Evolutionary conservation across 768 basidiomycete genomes (phyloP), one percentile per base, ranked within the genome.

Genomic region (Cantharellus cinnabarinus): DNA sequence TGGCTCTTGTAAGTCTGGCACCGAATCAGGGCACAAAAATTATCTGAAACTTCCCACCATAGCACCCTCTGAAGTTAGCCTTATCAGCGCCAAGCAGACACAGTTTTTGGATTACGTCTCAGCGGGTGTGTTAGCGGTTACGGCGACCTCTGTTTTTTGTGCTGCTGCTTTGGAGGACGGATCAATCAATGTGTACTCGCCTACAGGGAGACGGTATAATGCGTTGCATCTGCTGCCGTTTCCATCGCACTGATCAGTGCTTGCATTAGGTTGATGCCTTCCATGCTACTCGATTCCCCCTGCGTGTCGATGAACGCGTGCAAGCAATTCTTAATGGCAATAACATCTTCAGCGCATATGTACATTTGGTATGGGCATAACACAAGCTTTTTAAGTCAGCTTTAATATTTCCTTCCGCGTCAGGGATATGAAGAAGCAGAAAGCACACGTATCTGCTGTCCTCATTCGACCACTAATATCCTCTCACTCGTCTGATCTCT

Each of bases 41-140:
- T 29, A 29, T 29, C 20, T 29, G 20, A 29, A 29, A 29, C 20
- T 29, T 29, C 20, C 20, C 59, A 42, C 34, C 38, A 4, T 60
- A 81, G 83, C 76, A n/a, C 73, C 76, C 3, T 76, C 78, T 15
- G 89, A 90, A 65, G 75, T 97, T 14, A 70, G 77, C 3, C 80
- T 80, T 60, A 70, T 78, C 58, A 77, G 72, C 65, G 75, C 77
- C 41, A 81, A 80, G 70, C 78, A 82, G 60, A 83, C 80, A 5
- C 80, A 85, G 58, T 98, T 93, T 90, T 69, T 93, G 50, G 93
- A 97, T 69, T 98, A 86, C 70, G 65, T 94, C 4, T 80, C 85
- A 1, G 79, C 77, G 2, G 81, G 84, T 35, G 80, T 79, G n/a
- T 67, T 93, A 14, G 72, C 75, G 0, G 66, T 87, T 54, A 79